phyloP scores from a whole-genome alignment of 345 rosid genomes.

The Clausena lansium region DNA sequence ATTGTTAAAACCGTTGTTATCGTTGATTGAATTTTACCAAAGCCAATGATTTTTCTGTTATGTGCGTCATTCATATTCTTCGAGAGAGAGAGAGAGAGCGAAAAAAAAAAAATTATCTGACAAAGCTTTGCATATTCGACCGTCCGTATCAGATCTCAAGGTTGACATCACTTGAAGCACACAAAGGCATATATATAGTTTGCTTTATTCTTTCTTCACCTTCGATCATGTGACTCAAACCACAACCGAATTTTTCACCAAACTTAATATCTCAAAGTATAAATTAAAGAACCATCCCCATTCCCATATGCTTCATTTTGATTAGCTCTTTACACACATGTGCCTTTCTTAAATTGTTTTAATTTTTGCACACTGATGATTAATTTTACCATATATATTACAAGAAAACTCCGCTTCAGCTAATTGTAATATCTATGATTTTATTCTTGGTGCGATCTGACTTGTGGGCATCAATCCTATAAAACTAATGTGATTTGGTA shows the following conservation, averaged over 20 bases:
- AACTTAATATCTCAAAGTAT: background rate
- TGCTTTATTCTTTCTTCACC: background rate
- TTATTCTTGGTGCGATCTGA: background rate
- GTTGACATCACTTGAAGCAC: background rate
- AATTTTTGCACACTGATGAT: background rate
- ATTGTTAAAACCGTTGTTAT: background rate
- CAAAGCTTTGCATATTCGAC: background rate
- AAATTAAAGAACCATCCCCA: background rate
- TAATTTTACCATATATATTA: background rate
- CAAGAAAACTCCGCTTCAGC: background rate
- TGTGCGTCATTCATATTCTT: background rate
- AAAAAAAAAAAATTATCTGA: background rate
- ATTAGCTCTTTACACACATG: background rate
- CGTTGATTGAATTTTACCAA: background rate
- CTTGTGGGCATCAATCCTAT: background rate
- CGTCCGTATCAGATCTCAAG: constrained; percentile 3
- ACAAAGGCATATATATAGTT: background rate
- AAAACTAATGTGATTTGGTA: background rate
- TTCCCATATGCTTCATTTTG: constrained; percentile 2
- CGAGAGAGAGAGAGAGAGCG: background rate
- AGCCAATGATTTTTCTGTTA: background rate
- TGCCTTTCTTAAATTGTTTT: background rate
- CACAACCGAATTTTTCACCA: background rate
- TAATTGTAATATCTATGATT: no score
- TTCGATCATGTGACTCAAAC: background rate